Evolutionary conservation across 345 rosid genomes (phyloP).

Genomic region (Trapa bicornis): DNA sequence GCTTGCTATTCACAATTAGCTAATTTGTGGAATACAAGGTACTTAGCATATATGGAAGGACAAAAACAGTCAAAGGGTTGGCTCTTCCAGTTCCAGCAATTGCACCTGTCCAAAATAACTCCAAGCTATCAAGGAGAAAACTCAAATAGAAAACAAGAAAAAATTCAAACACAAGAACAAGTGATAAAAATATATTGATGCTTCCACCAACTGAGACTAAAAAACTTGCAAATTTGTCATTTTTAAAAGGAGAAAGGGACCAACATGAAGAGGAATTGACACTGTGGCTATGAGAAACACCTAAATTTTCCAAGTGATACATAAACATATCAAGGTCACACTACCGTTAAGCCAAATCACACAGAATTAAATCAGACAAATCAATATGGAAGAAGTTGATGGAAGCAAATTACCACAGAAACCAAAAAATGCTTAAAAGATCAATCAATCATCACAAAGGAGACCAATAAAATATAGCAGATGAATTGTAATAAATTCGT

Average conservation of each 20-base stretch:
- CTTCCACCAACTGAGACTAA: not conserved
- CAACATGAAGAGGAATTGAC: not conserved
- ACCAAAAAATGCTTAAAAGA: not conserved
- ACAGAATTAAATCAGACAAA: not conserved
- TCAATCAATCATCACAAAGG: not conserved
- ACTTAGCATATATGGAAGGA: constrained; percentile 36
- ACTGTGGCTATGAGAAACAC: not conserved
- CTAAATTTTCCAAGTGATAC: not conserved
- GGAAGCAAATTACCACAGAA: not conserved
- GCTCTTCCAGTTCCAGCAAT: constrained; percentile 49
- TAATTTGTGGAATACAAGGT: constrained; percentile 22
- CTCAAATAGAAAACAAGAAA: not conserved
- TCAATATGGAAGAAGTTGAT: not conserved
- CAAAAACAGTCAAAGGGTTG: constrained; percentile 48
- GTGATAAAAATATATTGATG: not conserved
- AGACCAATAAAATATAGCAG: not conserved
- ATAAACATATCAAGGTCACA: not conserved
- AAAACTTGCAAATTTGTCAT: not conserved
- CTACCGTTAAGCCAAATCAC: not conserved
- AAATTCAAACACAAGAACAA: not conserved
- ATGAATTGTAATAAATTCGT: no score
- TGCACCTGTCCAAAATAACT: constrained; percentile 58
- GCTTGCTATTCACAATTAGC: constrained; percentile 8
- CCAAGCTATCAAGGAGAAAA: constrained; percentile 60
- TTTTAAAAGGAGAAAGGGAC: not conserved